These are phyloP conservation scores for Colletotrichum sp. DNA, from an alignment of 2,329 filamentous ascomycete species.

Conservation along the genomic window DNA sequence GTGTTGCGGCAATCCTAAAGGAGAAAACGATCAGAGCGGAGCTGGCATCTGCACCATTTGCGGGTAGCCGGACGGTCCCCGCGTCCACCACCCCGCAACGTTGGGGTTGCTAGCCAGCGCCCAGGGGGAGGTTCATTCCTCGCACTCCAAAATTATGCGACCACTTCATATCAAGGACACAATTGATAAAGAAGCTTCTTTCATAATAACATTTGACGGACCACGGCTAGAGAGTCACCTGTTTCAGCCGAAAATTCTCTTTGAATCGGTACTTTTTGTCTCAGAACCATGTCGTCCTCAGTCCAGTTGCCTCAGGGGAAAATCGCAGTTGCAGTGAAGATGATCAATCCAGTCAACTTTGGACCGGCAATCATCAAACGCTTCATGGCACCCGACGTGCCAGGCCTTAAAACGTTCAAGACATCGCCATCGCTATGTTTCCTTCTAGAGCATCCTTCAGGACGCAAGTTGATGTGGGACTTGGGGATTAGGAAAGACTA, in stretches of 20 bases:
- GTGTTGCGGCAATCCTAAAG: background rate
- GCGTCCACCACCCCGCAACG: background rate
- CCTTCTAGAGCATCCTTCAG: slow-evolving; percentile 31
- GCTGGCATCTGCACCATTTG: background rate
- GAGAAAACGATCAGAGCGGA: background rate
- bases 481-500: slow-evolving; percentile 34
- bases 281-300: background rate
- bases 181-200: background rate
- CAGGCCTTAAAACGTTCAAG: slow-evolving; percentile 35
- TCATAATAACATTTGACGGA: background rate
- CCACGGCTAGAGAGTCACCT: background rate
- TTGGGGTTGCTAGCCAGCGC: background rate
- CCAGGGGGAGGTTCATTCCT: background rate
- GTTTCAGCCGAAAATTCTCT: background rate
- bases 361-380: slow-evolving; percentile 40
- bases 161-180: background rate
- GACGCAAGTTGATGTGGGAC: slow-evolving; percentile 32
- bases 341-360: slow-evolving; percentile 44
- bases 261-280: background rate
- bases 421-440: slow-evolving; percentile 33
- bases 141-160: background rate
- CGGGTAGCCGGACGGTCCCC: background rate
- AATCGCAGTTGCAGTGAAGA: slow-evolving; percentile 27
- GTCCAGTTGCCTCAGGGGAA: slow-evolving; percentile 22
- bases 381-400: slow-evolving; percentile 42